These are phyloP conservation scores for Grosmannia clavigera DNA, from an alignment of 2,329 filamentous ascomycete species.

Conservation along the genomic window DNA sequence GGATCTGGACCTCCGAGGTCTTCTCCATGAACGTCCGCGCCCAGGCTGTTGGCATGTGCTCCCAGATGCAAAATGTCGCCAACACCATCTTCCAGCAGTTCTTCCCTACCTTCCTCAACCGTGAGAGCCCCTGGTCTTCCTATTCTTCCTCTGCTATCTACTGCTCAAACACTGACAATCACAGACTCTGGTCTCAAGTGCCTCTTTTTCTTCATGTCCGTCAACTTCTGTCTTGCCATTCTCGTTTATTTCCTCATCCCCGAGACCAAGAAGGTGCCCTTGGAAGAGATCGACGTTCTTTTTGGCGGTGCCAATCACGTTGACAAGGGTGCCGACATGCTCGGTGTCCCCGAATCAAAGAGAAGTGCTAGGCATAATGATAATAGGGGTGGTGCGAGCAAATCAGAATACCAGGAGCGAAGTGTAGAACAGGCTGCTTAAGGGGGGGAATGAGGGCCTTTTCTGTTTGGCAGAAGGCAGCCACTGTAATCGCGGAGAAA, in stretches of 20 bases:
- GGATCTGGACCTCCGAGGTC: conserved; percentile 56
- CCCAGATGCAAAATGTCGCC: conserved; percentile 46
- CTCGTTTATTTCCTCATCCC: conserved; percentile 35
- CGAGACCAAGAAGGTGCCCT: conserved; percentile 32
- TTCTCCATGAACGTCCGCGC: conserved; percentile 60
- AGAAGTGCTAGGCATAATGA: too few species aligned
- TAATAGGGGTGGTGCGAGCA: too few species aligned
- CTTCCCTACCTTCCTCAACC: conserved; percentile 51
- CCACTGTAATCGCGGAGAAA: too few species aligned
- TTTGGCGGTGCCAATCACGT: conserved; percentile 46
- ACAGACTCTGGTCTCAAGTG: conserved; percentile 23
- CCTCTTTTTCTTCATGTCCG: conserved; percentile 27
- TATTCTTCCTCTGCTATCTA: too few species aligned
- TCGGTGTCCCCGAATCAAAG: conserved; percentile 12
- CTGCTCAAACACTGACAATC: neutral
- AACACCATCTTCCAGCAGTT: conserved; percentile 55
- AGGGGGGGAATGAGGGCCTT: too few species aligned
- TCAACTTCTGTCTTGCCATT: conserved; percentile 30
- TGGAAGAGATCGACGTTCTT: conserved; percentile 44
- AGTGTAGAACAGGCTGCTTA: too few species aligned
- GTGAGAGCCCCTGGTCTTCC: conserved; percentile 15
- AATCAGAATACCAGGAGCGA: too few species aligned
- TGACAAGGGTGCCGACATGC: conserved; percentile 37
- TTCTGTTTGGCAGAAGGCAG: too few species aligned
- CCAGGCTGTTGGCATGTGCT: conserved; percentile 55